These are phyloP conservation scores for Ophiostoma tasmaniense DNA, from an alignment of 2,329 filamentous ascomycete genomes.

Conservation along the genomic window DNA sequence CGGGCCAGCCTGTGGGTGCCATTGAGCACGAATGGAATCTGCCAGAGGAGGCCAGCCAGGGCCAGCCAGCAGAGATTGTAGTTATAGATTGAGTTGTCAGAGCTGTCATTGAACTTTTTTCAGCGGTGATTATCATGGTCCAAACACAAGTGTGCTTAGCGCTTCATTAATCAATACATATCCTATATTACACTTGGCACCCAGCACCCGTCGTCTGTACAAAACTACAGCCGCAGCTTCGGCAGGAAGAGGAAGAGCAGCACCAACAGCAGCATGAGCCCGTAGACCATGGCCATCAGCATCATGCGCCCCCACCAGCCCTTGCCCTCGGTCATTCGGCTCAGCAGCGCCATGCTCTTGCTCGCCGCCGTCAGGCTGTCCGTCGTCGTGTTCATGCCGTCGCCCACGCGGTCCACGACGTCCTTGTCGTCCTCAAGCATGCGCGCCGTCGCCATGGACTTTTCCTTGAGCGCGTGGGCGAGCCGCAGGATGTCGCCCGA, in stretches of 20 bases:
- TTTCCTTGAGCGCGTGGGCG: slow-evolving; percentile 67
- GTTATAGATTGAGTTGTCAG: not conserved
- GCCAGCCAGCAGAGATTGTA: not conserved
- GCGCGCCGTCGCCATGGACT: slow-evolving; percentile 61
- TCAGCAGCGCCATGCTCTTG: slow-evolving; percentile 66
- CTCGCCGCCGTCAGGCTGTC: slow-evolving; percentile 67
- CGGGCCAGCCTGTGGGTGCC: slow-evolving; percentile 26
- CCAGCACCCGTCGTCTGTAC: not conserved
- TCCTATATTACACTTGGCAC: not conserved
- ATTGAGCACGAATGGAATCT: slow-evolving; percentile 18
- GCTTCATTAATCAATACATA: not conserved
- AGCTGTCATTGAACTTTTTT: too few relatives aligned
- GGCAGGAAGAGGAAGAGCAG: slow-evolving; percentile 78
- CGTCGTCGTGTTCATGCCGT: slow-evolving; percentile 70
- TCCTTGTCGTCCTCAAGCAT: slow-evolving; percentile 66
- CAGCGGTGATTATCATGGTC: not conserved
- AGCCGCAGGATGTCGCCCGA: slow-evolving; percentile 67
- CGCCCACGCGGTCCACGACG: slow-evolving; percentile 59
- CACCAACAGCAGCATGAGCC: slow-evolving; percentile 67
- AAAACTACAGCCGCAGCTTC: slow-evolving; percentile 53
- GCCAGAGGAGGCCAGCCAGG: not conserved
- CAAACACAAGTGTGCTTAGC: not conserved
- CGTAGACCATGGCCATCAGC: slow-evolving; percentile 77
- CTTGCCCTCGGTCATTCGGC: slow-evolving; percentile 75
- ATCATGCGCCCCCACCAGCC: slow-evolving; percentile 80